These are phyloP conservation scores for Debaryomyces singareniensis DNA, from an alignment of 1,139 yeast genomes.

Conservation along the genomic window DNA sequence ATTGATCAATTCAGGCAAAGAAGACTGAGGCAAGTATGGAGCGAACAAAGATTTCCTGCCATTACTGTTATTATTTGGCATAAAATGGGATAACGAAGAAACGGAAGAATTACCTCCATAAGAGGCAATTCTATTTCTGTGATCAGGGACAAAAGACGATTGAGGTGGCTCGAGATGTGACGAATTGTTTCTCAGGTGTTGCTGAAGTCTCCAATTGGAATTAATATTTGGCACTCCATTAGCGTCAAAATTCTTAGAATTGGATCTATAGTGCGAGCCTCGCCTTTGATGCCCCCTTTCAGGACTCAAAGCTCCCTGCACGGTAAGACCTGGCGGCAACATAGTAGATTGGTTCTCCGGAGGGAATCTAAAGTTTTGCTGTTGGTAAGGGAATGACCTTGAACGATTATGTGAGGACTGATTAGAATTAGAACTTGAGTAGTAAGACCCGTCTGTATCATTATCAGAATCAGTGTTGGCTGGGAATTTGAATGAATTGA, in stretches of 20 bases:
- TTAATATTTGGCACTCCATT: slow-evolving; percentile 38
- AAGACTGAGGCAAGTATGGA: slow-evolving; percentile 90
- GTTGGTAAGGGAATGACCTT: slow-evolving; percentile 39
- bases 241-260: slow-evolving; percentile 53
- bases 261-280: slow-evolving; percentile 50
- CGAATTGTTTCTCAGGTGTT: slow-evolving; percentile 22
- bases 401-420: slow-evolving; percentile 22
- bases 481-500: slow-evolving; percentile 32
- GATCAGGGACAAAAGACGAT: slow-evolving; percentile 67
- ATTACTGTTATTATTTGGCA: slow-evolving; percentile 19
- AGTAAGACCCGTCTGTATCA: slow-evolving; percentile 11
- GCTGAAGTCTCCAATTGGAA: slow-evolving; percentile 58
- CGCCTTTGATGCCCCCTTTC: slow-evolving; percentile 38
- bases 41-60: slow-evolving; percentile 86
- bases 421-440: slow-evolving; percentile 10
- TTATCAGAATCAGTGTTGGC: slow-evolving; percentile 12
- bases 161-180: slow-evolving; percentile 44
- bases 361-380: slow-evolving; percentile 40
- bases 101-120: slow-evolving; percentile 57
- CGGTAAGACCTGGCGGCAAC: slow-evolving; percentile 44
- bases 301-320: slow-evolving; percentile 33
- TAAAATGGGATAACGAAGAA: slow-evolving; percentile 47
- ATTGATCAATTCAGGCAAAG: slow-evolving; percentile 79
- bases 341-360: slow-evolving; percentile 22
- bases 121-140: slow-evolving; percentile 61